Percentiles rank a stretch among this genome's conserved stretches.
phyloP scores from a whole-genome alignment of 2,329 filamentous ascomycete species.

The Paraconiothyrium sp. region DNA sequence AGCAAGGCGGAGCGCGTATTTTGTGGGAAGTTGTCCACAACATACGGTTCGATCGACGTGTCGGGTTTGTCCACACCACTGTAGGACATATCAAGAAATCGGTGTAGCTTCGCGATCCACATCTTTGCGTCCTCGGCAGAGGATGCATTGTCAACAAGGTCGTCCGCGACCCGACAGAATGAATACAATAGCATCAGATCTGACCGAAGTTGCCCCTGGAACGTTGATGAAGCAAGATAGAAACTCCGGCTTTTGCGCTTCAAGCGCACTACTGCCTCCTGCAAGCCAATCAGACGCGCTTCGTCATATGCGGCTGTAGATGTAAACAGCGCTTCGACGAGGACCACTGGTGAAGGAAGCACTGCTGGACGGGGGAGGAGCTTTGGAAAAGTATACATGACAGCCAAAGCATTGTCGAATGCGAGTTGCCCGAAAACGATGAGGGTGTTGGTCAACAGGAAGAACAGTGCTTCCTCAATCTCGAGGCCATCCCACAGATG shows the following conservation, averaged over 20 bases:
- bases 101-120: conserved; percentile 68
- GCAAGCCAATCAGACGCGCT: conserved; percentile 65
- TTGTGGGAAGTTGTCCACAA: conserved; percentile 62
- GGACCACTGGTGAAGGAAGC: conserved; percentile 58
- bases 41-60: conserved; percentile 41
- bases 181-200: conserved; percentile 77
- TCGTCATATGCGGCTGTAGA: conserved; percentile 65
- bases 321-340: conserved; percentile 63
- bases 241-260: conserved; percentile 76
- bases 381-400: conserved; percentile 70
- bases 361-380: conserved; percentile 63
- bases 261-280: conserved; percentile 67
- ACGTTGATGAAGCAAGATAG: conserved; percentile 75
- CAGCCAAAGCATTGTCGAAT: conserved; percentile 74
- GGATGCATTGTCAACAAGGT: conserved; percentile 73
- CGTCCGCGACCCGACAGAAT: conserved; percentile 77
- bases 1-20: conserved; percentile 64
- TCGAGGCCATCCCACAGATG: conserved; percentile 73
- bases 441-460: conserved; percentile 73
- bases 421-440: conserved; percentile 75
- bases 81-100: conserved; percentile 67
- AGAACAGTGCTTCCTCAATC: conserved; percentile 79
- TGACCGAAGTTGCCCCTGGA: conserved; percentile 72
- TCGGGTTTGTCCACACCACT: conserved; percentile 27
- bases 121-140: conserved; percentile 61